Percentiles rank a stretch among this genome's conserved stretches.
phyloP scores from a whole-genome alignment of 495 filamentous ascomycete genomes.

The Lasiosphaeria miniovina region DNA sequence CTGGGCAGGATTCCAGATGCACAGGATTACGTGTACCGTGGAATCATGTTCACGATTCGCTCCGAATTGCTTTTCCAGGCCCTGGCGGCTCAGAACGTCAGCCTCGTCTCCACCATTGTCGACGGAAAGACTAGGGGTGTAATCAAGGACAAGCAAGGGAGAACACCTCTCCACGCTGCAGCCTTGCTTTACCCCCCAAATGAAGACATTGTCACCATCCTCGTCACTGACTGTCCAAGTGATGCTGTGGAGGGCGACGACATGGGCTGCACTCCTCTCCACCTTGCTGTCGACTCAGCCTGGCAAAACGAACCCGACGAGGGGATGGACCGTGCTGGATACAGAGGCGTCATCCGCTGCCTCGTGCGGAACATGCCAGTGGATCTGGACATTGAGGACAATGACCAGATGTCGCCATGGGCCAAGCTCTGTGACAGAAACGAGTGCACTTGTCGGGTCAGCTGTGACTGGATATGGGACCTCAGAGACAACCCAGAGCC shows the following conservation, averaged over 20 bases:
- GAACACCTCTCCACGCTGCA: conserved; percentile 14
- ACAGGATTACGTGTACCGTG: conserved; percentile 13
- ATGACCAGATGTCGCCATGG: conserved; percentile 8
- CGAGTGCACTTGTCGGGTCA: background rate
- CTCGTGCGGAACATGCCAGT: conserved; percentile 16
- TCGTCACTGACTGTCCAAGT: conserved; percentile 6
- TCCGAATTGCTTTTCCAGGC: conserved; percentile 8
- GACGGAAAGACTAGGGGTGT: conserved; percentile 1
- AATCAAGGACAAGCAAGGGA: background rate
- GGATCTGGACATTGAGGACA: conserved; percentile 11
- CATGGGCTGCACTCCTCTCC: conserved; percentile 13
- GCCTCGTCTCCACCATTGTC: background rate
- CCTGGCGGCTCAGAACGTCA: background rate
- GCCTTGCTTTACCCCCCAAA: background rate
- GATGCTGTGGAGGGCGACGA: conserved; percentile 12
- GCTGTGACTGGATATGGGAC: conserved; percentile 10
- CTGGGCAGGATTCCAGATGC: conserved; percentile 6
- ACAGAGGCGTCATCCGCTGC: conserved; percentile 1
- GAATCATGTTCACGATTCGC: conserved; percentile 4
- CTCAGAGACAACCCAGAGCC: conserved; percentile 13
- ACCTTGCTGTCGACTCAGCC: conserved; percentile 4
- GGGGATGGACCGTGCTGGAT: conserved; percentile 1
- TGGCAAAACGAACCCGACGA: background rate
- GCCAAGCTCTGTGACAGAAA: background rate
- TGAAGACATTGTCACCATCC: conserved; percentile 8